These are phyloP conservation scores for Petasospora rhodanensis DNA, from an alignment of 1,139 yeast species.

Conservation along the genomic window DNA sequence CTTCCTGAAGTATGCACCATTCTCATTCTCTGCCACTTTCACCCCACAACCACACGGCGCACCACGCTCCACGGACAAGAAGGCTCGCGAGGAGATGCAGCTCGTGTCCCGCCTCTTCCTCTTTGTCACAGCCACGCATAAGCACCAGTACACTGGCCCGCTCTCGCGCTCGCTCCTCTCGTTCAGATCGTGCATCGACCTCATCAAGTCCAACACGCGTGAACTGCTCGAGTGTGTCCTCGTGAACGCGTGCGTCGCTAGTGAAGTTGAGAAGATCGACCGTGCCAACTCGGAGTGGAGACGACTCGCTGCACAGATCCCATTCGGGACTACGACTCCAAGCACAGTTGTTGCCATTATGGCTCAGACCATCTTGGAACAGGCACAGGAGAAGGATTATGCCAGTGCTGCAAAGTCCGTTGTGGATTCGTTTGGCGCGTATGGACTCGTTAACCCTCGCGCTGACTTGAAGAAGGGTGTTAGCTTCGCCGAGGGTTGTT, in stretches of 20 bases:
- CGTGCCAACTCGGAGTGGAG: conserved; percentile 54
- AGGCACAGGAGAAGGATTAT: conserved; percentile 1
- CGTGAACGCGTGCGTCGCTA: conserved; percentile 50
- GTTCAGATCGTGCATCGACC: conserved; percentile 63
- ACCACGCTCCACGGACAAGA: conserved; percentile 29
- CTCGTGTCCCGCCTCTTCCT: conserved; percentile 58
- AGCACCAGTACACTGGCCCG: conserved; percentile 56
- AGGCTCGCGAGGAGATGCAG: conserved; percentile 36
- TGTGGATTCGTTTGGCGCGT: too few relatives aligned
- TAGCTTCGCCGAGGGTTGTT: too few relatives aligned
- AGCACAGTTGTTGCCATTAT: conserved; percentile 18
- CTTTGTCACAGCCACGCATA: conserved; percentile 50
- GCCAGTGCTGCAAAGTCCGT: conserved; percentile 1
- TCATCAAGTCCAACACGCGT: conserved; percentile 46
- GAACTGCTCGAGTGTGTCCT: conserved; percentile 52
- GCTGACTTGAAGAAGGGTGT: too few relatives aligned
- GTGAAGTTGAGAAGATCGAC: conserved; percentile 43
- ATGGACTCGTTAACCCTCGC: too few relatives aligned
- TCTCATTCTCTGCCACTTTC: conserved; percentile 32
- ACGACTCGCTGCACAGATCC: conserved; percentile 49
- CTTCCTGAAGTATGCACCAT: conserved; percentile 37
- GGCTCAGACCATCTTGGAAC: conserved; percentile 17
- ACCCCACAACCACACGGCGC: conserved; percentile 31
- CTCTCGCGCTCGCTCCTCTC: conserved; percentile 57
- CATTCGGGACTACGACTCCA: conserved; percentile 41